These are phyloP conservation scores for Phytophthora brassicae DNA, from an alignment of 352 stramenopile species.

Conservation along the genomic window DNA sequence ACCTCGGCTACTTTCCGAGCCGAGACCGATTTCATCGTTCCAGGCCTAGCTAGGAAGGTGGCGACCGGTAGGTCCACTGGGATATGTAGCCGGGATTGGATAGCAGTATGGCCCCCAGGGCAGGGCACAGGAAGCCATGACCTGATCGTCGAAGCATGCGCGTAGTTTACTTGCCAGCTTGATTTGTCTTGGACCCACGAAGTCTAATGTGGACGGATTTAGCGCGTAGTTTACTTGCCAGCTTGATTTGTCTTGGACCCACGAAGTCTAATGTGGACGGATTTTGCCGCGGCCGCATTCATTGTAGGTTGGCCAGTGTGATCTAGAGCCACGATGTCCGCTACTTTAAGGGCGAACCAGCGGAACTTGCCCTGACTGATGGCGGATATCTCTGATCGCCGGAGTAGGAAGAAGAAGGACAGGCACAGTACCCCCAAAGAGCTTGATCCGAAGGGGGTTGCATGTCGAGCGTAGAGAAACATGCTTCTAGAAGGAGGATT, in stretches of 20 bases:
- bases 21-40: too few relatives aligned
- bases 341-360: neutral
- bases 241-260: neutral
- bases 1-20: too few relatives aligned
- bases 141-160: neutral
- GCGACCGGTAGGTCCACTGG: too few relatives aligned
- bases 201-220: neutral
- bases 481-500: neutral
- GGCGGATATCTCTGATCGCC: neutral
- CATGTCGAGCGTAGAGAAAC: neutral
- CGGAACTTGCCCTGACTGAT: neutral
- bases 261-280: neutral
- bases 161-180: neutral
- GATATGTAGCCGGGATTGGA: too few relatives aligned
- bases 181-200: neutral
- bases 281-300: neutral
- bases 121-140: neutral
- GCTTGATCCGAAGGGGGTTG: neutral
- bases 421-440: conserved; percentile 7
- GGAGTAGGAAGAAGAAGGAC: conserved; percentile 2
- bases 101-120: neutral
- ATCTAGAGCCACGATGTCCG: neutral
- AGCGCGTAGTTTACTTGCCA: too few relatives aligned
- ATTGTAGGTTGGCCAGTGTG: neutral
- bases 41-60: too few relatives aligned